A percentile compares a stretch with the other conserved stretches of the same genome.
Evolutionary conservation across 352 stramenopile species (phyloP).

Genomic region (Albugo candida): DNA sequence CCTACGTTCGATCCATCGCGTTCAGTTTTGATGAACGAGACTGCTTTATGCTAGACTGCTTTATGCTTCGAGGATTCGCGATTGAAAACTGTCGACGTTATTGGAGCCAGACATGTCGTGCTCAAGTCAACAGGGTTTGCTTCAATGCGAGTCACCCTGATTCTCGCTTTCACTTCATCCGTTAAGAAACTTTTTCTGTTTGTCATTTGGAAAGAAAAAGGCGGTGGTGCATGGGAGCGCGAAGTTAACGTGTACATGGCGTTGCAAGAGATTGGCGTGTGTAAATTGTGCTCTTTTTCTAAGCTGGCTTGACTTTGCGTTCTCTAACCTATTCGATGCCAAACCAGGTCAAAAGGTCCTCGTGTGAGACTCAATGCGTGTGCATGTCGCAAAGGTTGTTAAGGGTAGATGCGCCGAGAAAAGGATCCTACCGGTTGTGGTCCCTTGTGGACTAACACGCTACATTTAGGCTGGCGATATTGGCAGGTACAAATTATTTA

Average conservation of each 20-base stretch:
- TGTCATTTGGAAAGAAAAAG: constrained; percentile 5
- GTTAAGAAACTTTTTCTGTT: neutral
- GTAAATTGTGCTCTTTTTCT: constrained; percentile 2
- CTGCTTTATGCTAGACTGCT: neutral
- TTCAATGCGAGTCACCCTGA: neutral
- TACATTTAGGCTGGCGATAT: constrained; percentile 3
- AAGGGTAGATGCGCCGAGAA: constrained; percentile 3
- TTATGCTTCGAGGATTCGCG: neutral
- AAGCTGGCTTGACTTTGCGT: constrained; percentile 4
- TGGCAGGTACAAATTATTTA: constrained; percentile 5
- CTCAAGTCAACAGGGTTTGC: neutral
- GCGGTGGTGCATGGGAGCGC: constrained; percentile 3
- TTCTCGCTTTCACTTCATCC: neutral
- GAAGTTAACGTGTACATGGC: constrained; percentile 5
- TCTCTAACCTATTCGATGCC: neutral
- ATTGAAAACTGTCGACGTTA: neutral
- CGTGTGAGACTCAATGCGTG: constrained; percentile 11
- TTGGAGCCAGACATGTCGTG: neutral
- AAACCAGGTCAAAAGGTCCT: neutral
- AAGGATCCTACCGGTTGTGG: constrained; percentile 2
- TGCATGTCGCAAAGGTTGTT: constrained; percentile 8
- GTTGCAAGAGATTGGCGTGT: constrained; percentile 3
- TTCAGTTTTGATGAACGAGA: neutral
- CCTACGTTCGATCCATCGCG: neutral
- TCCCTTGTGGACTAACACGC: constrained; percentile 1